Percentiles rank a stretch among this genome's conserved stretches.
phyloP scores from a whole-genome alignment of 768 basidiomycete species.

The Tylopilus cervinicoccineus region DNA sequence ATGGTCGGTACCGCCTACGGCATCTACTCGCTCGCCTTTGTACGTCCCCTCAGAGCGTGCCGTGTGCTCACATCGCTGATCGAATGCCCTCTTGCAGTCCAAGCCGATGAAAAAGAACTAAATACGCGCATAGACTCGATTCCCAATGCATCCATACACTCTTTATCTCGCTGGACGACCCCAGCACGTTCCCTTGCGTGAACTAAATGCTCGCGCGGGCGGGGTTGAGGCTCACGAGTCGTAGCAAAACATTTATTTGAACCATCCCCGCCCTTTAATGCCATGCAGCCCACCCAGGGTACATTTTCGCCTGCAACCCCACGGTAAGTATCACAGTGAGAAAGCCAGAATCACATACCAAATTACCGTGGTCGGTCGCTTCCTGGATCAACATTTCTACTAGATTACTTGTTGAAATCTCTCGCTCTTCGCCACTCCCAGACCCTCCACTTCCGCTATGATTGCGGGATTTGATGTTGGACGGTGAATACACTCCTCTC shows the following conservation, averaged over 20 bases:
- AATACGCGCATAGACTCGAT: constrained; percentile 17
- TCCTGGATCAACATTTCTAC: constrained; percentile 92
- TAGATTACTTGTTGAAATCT: constrained; percentile 75
- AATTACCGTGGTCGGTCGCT: constrained; percentile 67
- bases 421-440: constrained; percentile 29
- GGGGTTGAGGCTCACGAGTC: neutral
- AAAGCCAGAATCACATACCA: constrained; percentile 42
- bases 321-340: constrained; percentile 6
- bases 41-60: constrained; percentile 21
- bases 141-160: constrained; percentile 15
- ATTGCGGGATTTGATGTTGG: constrained; percentile 38
- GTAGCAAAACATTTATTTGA: neutral
- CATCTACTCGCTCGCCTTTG: constrained; percentile 43
- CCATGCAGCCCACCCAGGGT: constrained; percentile 87
- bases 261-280: constrained; percentile 36
- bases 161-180: neutral
- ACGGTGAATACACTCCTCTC: constrained; percentile 59
- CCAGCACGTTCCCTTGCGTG: neutral
- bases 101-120: constrained; percentile 29
- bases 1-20: constrained; percentile 52
- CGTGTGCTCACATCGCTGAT: neutral
- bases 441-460: constrained; percentile 24
- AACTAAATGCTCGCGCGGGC: neutral
- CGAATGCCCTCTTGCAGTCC: constrained; percentile 12
- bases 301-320: constrained; percentile 73